Conservation (phyloP, 129 eudicot species). For the Dittrichia graveolens region DNA sequence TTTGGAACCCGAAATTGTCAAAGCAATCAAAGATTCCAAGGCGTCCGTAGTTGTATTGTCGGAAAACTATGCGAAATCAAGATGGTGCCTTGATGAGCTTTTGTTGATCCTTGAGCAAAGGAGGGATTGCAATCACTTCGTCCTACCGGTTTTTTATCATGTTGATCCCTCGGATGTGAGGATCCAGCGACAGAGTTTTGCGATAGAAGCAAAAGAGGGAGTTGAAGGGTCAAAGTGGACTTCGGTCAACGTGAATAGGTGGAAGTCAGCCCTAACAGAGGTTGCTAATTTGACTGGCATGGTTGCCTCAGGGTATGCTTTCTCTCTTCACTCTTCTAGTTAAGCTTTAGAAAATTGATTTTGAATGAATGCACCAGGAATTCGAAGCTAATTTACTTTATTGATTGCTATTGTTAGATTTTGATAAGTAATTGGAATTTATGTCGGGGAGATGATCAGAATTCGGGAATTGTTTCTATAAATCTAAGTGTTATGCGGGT, state of each 20-base stretch:
- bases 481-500: too few relatives aligned
- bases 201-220: not conserved
- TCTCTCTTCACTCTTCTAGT: too few relatives aligned
- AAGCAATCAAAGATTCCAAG: not conserved
- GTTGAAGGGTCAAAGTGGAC: not conserved
- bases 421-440: too few relatives aligned
- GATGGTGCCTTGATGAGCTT: constrained; percentile 22
- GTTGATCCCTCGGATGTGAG: constrained; percentile 13
- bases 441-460: too few relatives aligned
- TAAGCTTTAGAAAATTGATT: too few relatives aligned
- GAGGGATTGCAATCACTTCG: constrained; percentile 12
- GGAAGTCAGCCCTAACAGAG: constrained; percentile 20
- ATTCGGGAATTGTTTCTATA: too few relatives aligned
- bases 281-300: constrained; percentile 4
- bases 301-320: constrained; percentile 13
- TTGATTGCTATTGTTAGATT: too few relatives aligned
- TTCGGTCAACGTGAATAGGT: not conserved
- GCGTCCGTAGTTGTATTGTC: not conserved
- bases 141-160: constrained; percentile 11
- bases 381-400: too few relatives aligned
- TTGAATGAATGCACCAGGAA: too few relatives aligned
- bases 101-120: constrained; percentile 22
- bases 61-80: constrained; percentile 10
- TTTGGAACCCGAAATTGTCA: not conserved
- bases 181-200: not conserved